A percentile compares a stretch with the other conserved stretches of the same genome.
phyloP scores from a whole-genome alignment of 768 basidiomycete genomes.

The Amanita pallidorosea region DNA sequence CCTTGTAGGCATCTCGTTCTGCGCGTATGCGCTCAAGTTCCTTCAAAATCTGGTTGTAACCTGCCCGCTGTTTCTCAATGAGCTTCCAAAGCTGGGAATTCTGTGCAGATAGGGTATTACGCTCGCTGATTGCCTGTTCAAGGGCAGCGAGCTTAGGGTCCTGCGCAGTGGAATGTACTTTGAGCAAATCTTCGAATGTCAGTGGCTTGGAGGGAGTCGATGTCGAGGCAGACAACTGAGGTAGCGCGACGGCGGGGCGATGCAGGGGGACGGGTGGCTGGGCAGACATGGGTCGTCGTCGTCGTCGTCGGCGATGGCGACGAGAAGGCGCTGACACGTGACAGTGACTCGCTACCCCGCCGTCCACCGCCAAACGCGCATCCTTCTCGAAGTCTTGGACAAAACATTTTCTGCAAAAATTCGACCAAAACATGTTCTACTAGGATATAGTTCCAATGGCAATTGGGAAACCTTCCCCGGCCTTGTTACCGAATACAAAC shows the following conservation, averaged over 20 bases:
- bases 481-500: too few relatives aligned
- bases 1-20: conserved; percentile 67
- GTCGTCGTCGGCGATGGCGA: too few relatives aligned
- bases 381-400: too few relatives aligned
- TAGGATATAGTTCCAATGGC: too few relatives aligned
- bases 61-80: conserved; percentile 82
- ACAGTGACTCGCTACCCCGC: too few relatives aligned
- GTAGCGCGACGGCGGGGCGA: not conserved
- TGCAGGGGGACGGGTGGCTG: conserved; percentile 1
- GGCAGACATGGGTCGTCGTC: not conserved
- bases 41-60: conserved; percentile 71
- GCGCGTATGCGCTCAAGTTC: conserved; percentile 76
- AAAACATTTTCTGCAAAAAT: too few relatives aligned
- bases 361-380: too few relatives aligned
- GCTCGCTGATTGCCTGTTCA: conserved; percentile 67
- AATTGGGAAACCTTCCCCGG: too few relatives aligned
- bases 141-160: conserved; percentile 60
- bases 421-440: too few relatives aligned
- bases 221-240: not conserved
- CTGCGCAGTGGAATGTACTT: conserved; percentile 36
- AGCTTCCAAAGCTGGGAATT: conserved; percentile 93
- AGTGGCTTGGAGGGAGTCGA: conserved; percentile 15
- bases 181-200: conserved; percentile 43
- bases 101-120: conserved; percentile 71
- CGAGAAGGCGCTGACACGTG: too few relatives aligned